Percentiles rank a stretch among this genome's conserved stretches.
These are phyloP conservation scores for Paraphysoderma sedebokerense DNA, from an alignment of 371 early-diverging fungal species.

Conservation along the genomic window DNA sequence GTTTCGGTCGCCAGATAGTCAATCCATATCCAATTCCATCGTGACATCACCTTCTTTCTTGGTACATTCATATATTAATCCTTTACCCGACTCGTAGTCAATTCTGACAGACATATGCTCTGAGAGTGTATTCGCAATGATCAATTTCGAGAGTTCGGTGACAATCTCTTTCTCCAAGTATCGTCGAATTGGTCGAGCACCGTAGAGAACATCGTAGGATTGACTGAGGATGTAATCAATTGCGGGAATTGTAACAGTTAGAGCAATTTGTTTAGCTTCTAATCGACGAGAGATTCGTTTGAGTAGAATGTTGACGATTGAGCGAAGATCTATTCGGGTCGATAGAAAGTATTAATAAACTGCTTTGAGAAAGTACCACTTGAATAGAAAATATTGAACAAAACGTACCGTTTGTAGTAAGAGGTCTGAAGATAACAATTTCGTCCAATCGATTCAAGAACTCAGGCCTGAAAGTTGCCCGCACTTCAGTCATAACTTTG, in stretches of 20 bases:
- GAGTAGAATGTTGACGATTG: constrained; percentile 46
- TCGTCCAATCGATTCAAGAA: constrained; percentile 72
- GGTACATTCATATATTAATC: no score
- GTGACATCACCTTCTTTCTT: no score
- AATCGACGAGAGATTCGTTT: constrained; percentile 35
- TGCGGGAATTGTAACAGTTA: constrained; percentile 32
- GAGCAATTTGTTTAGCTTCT: constrained; percentile 30
- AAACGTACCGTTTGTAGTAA: no score
- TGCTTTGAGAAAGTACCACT: no score
- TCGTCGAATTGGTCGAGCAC: constrained; percentile 61
- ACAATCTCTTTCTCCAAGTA: constrained; percentile 48
- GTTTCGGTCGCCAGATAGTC: no score
- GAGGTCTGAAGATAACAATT: constrained; percentile 55
- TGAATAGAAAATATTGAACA: no score
- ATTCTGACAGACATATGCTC: constrained; percentile 6
- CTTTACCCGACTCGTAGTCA: no score
- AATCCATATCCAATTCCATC: no score
- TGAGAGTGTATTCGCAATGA: constrained; percentile 14
- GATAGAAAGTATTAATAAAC: no score
- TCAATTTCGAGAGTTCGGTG: constrained; percentile 29
- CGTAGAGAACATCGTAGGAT: constrained; percentile 51
- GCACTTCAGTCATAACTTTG: constrained; percentile 37
- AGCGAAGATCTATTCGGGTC: constrained; percentile 25
- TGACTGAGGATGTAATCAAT: constrained; percentile 32
- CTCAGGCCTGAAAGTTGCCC: constrained; percentile 54